Evolutionary conservation across 2,329 filamentous ascomycete species (phyloP).

Genomic region (Allantophomopsis cytisporea): DNA sequence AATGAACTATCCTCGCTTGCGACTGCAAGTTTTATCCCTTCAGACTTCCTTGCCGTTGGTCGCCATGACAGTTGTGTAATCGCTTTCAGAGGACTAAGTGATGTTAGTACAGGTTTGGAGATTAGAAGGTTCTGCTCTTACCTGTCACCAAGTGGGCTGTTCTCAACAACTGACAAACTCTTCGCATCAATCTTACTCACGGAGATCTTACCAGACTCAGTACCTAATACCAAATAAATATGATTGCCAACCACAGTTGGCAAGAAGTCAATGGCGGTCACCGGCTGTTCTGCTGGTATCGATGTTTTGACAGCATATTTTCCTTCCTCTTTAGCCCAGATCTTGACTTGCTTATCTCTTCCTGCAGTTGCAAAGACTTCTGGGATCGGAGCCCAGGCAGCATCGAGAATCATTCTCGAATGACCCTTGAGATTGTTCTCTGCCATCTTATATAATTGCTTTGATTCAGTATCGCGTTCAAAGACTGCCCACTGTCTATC

Average conservation of each 20-base stretch:
- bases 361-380: constrained; percentile 73
- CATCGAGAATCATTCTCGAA: constrained; percentile 81
- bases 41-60: constrained; percentile 23
- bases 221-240: constrained; percentile 40
- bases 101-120: constrained; percentile 1
- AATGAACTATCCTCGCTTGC: constrained; percentile 45
- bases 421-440: constrained; percentile 73
- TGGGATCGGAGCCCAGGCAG: constrained; percentile 55
- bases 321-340: constrained; percentile 38
- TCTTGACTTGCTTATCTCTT: constrained; percentile 71
- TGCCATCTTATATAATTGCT: constrained; percentile 36
- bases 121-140: constrained; percentile 4
- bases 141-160: constrained; percentile 8
- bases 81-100: constrained; percentile 19
- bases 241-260: constrained; percentile 18
- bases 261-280: constrained; percentile 58
- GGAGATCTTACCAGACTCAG: constrained; percentile 26
- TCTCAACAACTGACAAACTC: constrained; percentile 14
- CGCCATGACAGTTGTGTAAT: constrained; percentile 52
- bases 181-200: constrained; percentile 11
- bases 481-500: constrained; percentile 90
- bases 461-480: constrained; percentile 28
- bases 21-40: constrained; percentile 15
- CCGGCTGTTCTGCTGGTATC: constrained; percentile 39
- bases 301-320: constrained; percentile 30